Evolutionary conservation across 2,329 filamentous ascomycete genomes (phyloP).

Genomic region (Pseudogymnoascus sp.): DNA sequence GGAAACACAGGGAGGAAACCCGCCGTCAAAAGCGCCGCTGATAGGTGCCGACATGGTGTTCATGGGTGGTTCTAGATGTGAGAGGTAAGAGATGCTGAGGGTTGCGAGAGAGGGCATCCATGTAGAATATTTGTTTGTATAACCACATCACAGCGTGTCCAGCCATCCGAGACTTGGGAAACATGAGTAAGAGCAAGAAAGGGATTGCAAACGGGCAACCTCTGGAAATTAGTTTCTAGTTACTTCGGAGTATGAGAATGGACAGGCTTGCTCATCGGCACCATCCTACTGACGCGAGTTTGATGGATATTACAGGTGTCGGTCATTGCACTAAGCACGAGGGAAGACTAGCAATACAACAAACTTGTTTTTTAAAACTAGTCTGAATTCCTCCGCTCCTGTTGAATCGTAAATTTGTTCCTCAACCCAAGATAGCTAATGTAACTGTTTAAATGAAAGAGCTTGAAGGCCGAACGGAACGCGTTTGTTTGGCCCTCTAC

Average conservation of each 20-base stretch:
- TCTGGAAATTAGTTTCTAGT: neutral
- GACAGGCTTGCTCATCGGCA: neutral
- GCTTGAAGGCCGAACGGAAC: neutral
- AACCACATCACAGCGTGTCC: neutral
- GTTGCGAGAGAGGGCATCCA: neutral
- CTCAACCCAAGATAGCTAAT: neutral
- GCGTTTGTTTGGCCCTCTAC: neutral
- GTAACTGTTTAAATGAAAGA: neutral
- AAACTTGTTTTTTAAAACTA: neutral
- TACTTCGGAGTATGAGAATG: neutral
- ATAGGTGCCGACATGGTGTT: neutral
- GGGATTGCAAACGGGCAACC: neutral
- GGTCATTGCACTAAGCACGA: neutral
- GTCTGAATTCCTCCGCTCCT: neutral
- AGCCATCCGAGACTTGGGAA: neutral
- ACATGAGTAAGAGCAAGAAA: too few species aligned
- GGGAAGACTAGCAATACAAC: neutral
- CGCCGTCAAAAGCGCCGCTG: neutral
- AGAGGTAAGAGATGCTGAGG: neutral
- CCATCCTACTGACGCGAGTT: neutral
- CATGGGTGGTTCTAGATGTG: neutral
- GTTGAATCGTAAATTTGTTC: neutral
- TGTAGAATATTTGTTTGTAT: conserved; percentile 6
- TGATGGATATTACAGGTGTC: neutral
- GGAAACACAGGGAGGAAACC: neutral